Conservation (phyloP, 2,329 filamentous ascomycete genomes). For the Botrytis tulipae region DNA sequence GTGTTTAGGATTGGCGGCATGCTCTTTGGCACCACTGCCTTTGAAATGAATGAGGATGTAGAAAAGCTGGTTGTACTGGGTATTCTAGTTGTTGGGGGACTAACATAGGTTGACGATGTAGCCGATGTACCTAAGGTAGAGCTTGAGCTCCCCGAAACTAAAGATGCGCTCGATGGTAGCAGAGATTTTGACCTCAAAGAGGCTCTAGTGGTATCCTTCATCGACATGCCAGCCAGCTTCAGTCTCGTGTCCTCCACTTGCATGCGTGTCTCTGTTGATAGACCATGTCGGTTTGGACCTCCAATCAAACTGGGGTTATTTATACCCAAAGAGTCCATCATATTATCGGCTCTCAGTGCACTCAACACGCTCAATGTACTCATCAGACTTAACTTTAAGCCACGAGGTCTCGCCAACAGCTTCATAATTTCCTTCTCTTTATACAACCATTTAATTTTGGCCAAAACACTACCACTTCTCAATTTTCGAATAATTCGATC, state of each 20-base stretch:
- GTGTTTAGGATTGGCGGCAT: constrained; percentile 11
- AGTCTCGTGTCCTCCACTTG: constrained; percentile 21
- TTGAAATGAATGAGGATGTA: constrained; percentile 3
- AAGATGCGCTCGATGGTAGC: not conserved
- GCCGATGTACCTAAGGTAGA: not conserved
- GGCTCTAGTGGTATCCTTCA: not conserved
- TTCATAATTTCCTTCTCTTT: constrained; percentile 30
- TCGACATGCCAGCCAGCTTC: constrained; percentile 19
- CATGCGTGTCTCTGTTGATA: constrained; percentile 21
- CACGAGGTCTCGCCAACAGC: constrained; percentile 26
- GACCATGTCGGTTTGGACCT: not conserved
- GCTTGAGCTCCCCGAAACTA: not conserved
- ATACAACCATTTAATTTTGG: constrained; percentile 28
- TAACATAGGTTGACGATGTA: not conserved
- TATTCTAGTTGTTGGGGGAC: not conserved
- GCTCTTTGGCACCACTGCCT: not conserved
- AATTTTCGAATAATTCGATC: constrained; percentile 25
- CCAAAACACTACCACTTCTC: constrained; percentile 20
- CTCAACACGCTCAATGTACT: constrained; percentile 24
- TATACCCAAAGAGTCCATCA: constrained; percentile 26
- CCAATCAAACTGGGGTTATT: constrained; percentile 23
- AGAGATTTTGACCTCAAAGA: not conserved
- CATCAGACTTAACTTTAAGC: constrained; percentile 28
- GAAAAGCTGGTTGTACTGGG: not conserved
- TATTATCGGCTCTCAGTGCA: constrained; percentile 24